Evolutionary conservation across 495 filamentous ascomycete genomes (phyloP), one percentile per base, ranked within the genome.

Genomic region (Aspergillus coremiiformis): DNA sequence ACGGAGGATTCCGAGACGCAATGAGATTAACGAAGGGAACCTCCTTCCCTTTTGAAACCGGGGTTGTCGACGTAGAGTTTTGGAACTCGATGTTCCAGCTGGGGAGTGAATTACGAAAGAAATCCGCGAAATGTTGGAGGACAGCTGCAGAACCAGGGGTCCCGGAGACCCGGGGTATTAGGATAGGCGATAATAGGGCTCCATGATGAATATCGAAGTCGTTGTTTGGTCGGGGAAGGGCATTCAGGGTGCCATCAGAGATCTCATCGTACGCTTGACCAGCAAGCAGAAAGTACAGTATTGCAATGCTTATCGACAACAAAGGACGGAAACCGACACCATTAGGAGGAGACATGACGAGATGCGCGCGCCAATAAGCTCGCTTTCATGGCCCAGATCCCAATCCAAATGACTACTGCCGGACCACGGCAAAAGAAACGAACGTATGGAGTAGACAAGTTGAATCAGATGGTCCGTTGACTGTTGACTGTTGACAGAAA

Each of bases 1-100:
- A 89, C 2, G 93, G 93, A 21, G 93, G 93, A 66, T 98, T 92
- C 47, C 90, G 84, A n/a, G 82, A 84, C 26, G 89, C 82, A 44
- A 96, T 84, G 33, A 97, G 71, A 61, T 97, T 98, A 45, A 78
- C 67, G 65, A 98, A 98, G 0, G 89, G 89, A 0, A 97, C 71
- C 12, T 85, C 73, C 41, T 72, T 79, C 23, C 79, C 73, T 3
- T 83, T 79, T 0, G 86, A 84, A 0, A 78, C 73, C 0, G 93
- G 93, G 0, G 93, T 96, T 46, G 69, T 85, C 6, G 82, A 78
- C 0, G 89, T 91, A 0, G 87, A 92, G 65, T 96, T 97, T 55
- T 95, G 92, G 58, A 87, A 86, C 23, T 83, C 75, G 39, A 96
- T 67, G 3, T 69, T 78, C 93, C 94, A 97, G 39, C 79, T 65